These are phyloP conservation scores for Termitomyces sp. DNA, from an alignment of 768 basidiomycete species.

Conservation along the genomic window DNA sequence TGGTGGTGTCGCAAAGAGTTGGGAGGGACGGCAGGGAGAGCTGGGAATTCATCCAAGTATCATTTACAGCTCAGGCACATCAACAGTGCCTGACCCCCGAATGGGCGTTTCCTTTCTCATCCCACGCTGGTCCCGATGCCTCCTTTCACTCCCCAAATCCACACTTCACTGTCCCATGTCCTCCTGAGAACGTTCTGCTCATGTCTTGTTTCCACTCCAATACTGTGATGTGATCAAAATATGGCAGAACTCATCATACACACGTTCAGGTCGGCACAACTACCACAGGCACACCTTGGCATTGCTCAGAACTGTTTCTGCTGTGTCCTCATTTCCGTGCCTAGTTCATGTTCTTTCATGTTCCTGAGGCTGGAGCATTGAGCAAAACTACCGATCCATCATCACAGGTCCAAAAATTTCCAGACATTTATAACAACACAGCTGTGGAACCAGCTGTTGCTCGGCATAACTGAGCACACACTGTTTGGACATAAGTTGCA, in stretches of 20 bases:
- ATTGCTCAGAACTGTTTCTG: not conserved
- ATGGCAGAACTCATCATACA: not conserved
- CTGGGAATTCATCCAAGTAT: constrained; percentile 18
- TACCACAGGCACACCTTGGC: constrained; percentile 3
- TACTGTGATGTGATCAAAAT: not conserved
- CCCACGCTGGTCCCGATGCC: constrained; percentile 3
- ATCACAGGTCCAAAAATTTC: not conserved
- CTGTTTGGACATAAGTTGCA: not conserved
- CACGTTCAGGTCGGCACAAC: not conserved
- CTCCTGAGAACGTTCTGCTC: not conserved
- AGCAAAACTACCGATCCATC: not conserved
- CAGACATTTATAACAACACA: too few species aligned
- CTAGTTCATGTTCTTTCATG: constrained; percentile 12
- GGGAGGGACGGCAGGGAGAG: constrained; percentile 12
- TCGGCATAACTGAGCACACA: not conserved
- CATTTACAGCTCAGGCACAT: constrained; percentile 19
- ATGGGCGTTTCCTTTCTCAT: constrained; percentile 12
- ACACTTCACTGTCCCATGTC: not conserved
- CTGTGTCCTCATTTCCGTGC: not conserved
- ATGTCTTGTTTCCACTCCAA: not conserved
- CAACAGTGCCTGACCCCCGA: constrained; percentile 15
- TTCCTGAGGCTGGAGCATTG: constrained; percentile 3
- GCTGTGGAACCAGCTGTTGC: too few species aligned
- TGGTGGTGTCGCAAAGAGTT: constrained; percentile 17
- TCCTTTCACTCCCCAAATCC: not conserved